Evolutionary conservation across 192 early-diverging fungal genomes (phyloP), one percentile per base, ranked within the genome.

Genomic region (Helicostylum pulchrum): DNA sequence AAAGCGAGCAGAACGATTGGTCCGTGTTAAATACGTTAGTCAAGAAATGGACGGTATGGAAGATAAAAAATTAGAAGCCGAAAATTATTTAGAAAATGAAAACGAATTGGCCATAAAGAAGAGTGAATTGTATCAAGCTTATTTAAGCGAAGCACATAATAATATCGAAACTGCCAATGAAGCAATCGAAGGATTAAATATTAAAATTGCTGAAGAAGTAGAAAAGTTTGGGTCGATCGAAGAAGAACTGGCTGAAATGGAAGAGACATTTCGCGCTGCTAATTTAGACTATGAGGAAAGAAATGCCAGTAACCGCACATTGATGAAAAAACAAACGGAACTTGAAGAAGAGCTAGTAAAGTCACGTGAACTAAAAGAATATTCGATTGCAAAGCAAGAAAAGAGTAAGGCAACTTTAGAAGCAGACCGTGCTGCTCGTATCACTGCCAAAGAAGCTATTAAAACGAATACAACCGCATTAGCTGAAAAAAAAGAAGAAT

Each of bases 21-120:
- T 87, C 31, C 83, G 92, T 8, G 85, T 95, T 46, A 94, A 94
- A 67, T 86, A 91, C 52, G 91, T 95, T 4, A 92, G 96, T 67
- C 91, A 89, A 64, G 95, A 98, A 58, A 91, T 87, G 73, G 80
- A 87, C 42, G 69, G 82, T 20, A 76, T 98, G 34, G 89, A 95
- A 79, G 87, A 88, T 73, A 49, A 36, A 67, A 93, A 91, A 75
- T 71, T 81, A 61, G 93, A 95, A 70, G 95, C 93, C 2, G 88
- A 92, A 55, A 68, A 72, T 15, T 98, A 87, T 61, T 65, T 97
- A 15, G 78, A 86, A 57, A 80, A 86, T 11, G 94, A 94, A 67
- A 97, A 96, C 74, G 82, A 84, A 30, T 74, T 96, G 51, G 75
- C 84, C 17, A 57, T 68, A 20, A 87, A 90, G 60, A 87, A 90